A percentile compares a stretch with the other conserved stretches of the same genome.
Evolutionary conservation across 805 yeast genomes (phyloP).

Genomic region (Candida caryicola): DNA sequence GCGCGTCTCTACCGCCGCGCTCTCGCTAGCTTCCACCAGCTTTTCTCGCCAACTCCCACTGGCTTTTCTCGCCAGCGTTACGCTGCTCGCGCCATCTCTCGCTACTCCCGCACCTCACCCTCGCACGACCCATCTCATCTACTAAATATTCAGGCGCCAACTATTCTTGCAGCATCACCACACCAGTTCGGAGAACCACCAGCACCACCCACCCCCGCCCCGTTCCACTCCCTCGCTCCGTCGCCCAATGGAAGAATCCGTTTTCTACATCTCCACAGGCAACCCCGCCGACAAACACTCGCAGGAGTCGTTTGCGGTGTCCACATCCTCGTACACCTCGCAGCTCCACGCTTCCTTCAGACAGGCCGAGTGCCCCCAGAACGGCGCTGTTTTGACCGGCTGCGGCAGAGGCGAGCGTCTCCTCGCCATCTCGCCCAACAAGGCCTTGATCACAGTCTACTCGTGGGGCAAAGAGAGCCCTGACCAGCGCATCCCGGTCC

Average conservation of each 20-base stretch:
- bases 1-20: no score
- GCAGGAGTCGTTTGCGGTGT: slow-evolving; percentile 39
- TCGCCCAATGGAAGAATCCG: slow-evolving; percentile 53
- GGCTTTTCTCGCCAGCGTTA: no score
- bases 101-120: no score
- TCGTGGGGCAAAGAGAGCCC: slow-evolving; percentile 67
- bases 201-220: no score
- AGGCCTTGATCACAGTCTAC: slow-evolving; percentile 75
- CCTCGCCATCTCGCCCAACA: slow-evolving; percentile 63
- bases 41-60: no score
- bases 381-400: slow-evolving; percentile 49
- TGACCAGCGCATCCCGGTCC: slow-evolving; percentile 79
- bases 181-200: no score
- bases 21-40: no score
- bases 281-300: slow-evolving; percentile 44
- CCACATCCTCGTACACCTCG: slow-evolving; percentile 46
- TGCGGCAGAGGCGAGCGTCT: slow-evolving; percentile 48
- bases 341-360: slow-evolving; percentile 50
- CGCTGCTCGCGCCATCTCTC: no score
- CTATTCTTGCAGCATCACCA: no score
- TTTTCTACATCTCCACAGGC: slow-evolving; percentile 47
- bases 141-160: no score
- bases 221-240: no score
- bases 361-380: slow-evolving; percentile 46
- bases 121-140: no score